Base-by-base conservation (phyloP, 2,329 filamentous ascomycete genomes). In the Hypomyces rosellus region DNA sequence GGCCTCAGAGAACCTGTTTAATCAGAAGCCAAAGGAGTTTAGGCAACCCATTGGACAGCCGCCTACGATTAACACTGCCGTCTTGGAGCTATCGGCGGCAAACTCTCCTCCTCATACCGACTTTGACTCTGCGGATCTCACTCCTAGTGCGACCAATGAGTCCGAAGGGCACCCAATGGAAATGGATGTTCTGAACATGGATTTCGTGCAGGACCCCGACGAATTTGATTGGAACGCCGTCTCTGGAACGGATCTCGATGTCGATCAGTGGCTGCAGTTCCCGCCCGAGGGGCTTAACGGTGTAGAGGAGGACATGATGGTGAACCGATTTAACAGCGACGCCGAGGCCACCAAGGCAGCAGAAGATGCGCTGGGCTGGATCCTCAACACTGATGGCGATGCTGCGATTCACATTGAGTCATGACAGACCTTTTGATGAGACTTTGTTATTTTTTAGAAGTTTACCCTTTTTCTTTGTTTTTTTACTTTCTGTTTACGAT, bases 201-300 rank as follows among this genome's bases (percentile, higher is more conserved):
- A 77, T 57, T 72, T 77, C 44, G 66, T 71, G 58, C 67, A 71
- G 48, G 69, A 68, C 30, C 70, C 73, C 45, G 73, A 74, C 42
- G 74, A 74, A 46, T 76, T 80, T 50, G 76, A 80, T 55, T 80
- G 76, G 76, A 75, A 76, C 55, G 72, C 73, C 16, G 66, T 78
- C 4, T 68, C 74, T 14, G 75, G 72, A 5, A 73, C 75, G 8
- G 77, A 78, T 53, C 74, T 81, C 52, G 77, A 82, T 49, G 77
- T 81, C 48, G 77, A 80, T 51, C 76, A 81, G 57, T 82, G 77
- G 75, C 68, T 82, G 18, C 75, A 81, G 52, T 82, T 80, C 54
- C 77, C 77, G 5, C 70, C 71, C 2, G 77, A 80, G 45, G 74
- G 71, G 6, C 68, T 69, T 11, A 71, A 67, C 52, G 65, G 63